Conservation (phyloP, 2,329 filamentous ascomycete species). For the Clonostachys rhizophaga region DNA sequence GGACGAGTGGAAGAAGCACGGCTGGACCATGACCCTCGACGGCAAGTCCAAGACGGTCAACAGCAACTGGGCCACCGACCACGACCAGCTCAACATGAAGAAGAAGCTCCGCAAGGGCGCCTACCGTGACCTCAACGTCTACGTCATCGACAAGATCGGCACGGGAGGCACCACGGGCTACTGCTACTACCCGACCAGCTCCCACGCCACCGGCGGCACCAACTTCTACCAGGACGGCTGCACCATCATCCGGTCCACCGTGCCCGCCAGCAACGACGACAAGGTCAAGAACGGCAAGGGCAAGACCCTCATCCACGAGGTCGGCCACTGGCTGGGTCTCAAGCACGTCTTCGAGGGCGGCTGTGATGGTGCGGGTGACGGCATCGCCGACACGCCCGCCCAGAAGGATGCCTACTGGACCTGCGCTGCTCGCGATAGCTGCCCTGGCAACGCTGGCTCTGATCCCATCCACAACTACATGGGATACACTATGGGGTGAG, state of each 20-base stretch:
- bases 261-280: conserved; percentile 14
- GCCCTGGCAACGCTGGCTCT: conserved; percentile 19
- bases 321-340: conserved; percentile 1
- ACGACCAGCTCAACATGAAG: conserved; percentile 35
- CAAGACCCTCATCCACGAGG: conserved; percentile 1
- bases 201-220: conserved; percentile 13
- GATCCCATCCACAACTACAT: conserved; percentile 33
- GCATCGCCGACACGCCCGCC: conserved; percentile 32
- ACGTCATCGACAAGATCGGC: conserved; percentile 26
- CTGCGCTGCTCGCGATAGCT: conserved; percentile 30
- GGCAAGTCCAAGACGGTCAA: conserved; percentile 22
- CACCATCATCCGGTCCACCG: conserved; percentile 23
- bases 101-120: conserved; percentile 33
- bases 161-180: conserved; percentile 28
- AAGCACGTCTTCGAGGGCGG: conserved; percentile 21
- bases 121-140: conserved; percentile 38
- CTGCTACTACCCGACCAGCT: conserved; percentile 37
- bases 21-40: conserved; percentile 14
- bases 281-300: conserved; percentile 15
- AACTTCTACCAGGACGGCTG: conserved; percentile 33
- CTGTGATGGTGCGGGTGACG: conserved; percentile 28
- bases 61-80: conserved; percentile 13
- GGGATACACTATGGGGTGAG: conserved; percentile 36
- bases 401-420: conserved; percentile 21
- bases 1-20: conserved; percentile 10